Evolutionary conservation across 2,329 filamentous ascomycete species (phyloP), one percentile per base, ranked within the genome.

Genomic region (Nothophaeocryptopus gaeumannii): DNA sequence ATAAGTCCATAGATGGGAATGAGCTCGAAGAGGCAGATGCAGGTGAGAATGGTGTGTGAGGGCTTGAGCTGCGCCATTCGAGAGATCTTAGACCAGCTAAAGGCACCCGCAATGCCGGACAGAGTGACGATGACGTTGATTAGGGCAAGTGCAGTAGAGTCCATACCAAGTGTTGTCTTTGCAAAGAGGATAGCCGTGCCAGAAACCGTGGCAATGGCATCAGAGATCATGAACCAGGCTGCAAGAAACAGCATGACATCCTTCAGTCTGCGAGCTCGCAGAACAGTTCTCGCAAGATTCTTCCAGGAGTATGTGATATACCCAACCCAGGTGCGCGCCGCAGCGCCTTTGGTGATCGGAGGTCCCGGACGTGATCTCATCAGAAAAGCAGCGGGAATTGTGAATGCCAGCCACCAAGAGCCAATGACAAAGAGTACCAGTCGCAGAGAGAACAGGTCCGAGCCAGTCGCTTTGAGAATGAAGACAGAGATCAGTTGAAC

Each of bases 181-280:
- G 92, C 93, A 67, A 96, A 99, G 8, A 99, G 78, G 26, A 97
- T 90, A 0, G 93, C 93, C 0, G 93, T 97, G 11, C 90, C 92
- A 31, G 88, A 93, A 0, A 95, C 92, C 0, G 93, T 97, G 7
- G 93, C 93, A 56, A 97, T 90, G 36, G 88, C 90, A 63, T 99
- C 93, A 5, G 88, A 95, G 1, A 99, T 79, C 29, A 99, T 78
- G 67, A 99, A 96, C 93, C 93, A 99, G 5, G 89, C 90, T 2
- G 80, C 82, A 4, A 99, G 79, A 67, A 93, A 93, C 5, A 92
- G 74, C 26, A 88, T 73, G 26, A 92, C 84, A 60, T 93, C 88
- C 43, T 83, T 74, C 5, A 92, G 77, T 9, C 80, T 79, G 11
- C 85, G 78, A 2, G 92, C 91, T 38, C 90, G 80, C 59, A 83